Percentiles rank a stretch among this genome's conserved stretches.
These are phyloP conservation scores for Bjerkandera adusta DNA, from an alignment of 1,284 basidiomycete genomes.

Conservation along the genomic window DNA sequence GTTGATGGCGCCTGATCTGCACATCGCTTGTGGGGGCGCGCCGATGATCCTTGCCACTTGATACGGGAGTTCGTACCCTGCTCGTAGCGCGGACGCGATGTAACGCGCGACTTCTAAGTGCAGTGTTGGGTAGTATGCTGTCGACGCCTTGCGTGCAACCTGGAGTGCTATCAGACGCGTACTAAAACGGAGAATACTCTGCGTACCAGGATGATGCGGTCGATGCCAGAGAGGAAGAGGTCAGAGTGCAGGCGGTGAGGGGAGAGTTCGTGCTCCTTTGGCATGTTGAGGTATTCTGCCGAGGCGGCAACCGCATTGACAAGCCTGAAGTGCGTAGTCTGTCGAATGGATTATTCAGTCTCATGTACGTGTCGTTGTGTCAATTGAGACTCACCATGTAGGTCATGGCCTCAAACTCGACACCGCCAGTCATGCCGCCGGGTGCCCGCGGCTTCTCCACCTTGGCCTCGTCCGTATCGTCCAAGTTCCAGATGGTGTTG, in stretches of 20 bases:
- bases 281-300: conserved; percentile 60
- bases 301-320: conserved; percentile 74
- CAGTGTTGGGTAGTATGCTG: conserved; percentile 88
- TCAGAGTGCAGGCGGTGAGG: conserved; percentile 81
- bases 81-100: conserved; percentile 57
- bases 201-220: conserved; percentile 73
- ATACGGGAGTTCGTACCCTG: conserved; percentile 77
- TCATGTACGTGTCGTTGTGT: conserved; percentile 16
- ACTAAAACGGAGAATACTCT: neutral
- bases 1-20: conserved; percentile 32
- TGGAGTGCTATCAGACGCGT: conserved; percentile 30
- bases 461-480: conserved; percentile 77
- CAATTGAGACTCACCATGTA: conserved; percentile 72
- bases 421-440: conserved; percentile 97
- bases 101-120: conserved; percentile 91
- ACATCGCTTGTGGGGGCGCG: conserved; percentile 57
- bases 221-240: conserved; percentile 85
- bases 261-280: conserved; percentile 67
- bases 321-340: conserved; percentile 86
- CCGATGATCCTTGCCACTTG: conserved; percentile 70
- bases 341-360: conserved; percentile 1
- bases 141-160: conserved; percentile 91
- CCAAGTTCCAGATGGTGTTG: conserved; percentile 86
- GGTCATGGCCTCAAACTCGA: conserved; percentile 95
- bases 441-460: conserved; percentile 94